Percentiles rank a stretch among this genome's conserved stretches.
Conservation (phyloP, 495 filamentous ascomycete species). For the Annulohypoxylon bovei region DNA sequence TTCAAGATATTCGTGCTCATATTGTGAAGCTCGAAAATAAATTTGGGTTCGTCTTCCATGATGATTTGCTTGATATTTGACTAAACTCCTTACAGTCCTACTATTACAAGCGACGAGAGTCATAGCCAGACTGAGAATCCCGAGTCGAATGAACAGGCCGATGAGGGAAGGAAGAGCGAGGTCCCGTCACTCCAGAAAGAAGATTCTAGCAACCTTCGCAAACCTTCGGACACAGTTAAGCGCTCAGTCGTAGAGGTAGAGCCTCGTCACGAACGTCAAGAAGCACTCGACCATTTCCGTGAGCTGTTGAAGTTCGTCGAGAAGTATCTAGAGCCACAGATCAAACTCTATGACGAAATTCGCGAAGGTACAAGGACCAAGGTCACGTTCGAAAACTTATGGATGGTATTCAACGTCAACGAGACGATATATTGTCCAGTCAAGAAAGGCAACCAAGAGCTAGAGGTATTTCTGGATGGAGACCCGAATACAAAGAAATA, state of each 20-base stretch:
- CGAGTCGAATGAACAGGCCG: background rate
- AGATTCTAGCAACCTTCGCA: background rate
- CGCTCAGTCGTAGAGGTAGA: background rate
- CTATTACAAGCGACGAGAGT: background rate
- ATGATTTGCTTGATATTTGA: background rate
- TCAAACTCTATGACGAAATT: background rate
- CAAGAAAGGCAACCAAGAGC: background rate
- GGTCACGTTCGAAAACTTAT: conserved; percentile 1
- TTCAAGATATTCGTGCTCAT: background rate
- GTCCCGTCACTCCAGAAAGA: background rate
- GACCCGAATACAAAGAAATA: conserved; percentile 1
- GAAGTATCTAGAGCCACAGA: background rate
- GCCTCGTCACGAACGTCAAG: background rate
- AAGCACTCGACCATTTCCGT: background rate
- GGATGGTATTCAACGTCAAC: conserved; percentile 8
- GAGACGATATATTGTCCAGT: conserved; percentile 4
- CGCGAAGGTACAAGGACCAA: background rate
- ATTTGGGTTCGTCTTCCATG: background rate
- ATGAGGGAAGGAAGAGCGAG: background rate
- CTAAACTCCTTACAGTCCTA: background rate
- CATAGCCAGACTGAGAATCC: background rate
- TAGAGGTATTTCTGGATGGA: background rate
- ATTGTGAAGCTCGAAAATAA: background rate
- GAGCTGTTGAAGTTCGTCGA: background rate
- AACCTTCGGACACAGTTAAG: background rate